Base-by-base conservation (phyloP, 2,329 filamentous ascomycete genomes). In the Fusarium nanum region DNA sequence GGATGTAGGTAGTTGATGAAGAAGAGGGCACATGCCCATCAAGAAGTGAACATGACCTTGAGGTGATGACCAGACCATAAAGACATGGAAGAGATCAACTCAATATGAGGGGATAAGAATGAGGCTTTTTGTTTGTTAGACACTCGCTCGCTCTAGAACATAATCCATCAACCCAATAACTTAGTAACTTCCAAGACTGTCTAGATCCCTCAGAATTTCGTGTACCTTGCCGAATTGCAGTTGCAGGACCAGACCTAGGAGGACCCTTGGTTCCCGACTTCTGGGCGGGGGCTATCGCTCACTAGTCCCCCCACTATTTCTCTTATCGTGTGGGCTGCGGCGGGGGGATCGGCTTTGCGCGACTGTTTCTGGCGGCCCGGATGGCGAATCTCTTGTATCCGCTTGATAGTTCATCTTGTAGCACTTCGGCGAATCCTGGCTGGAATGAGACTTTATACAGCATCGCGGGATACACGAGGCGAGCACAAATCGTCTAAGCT, bases 1-100 rank as follows among this genome's bases (percentile, higher is more conserved):
- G 49, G 72, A 37, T 37, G 34, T 37, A 30, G 28, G 28, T 14
- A 53, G 45, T 46, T 48, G 56, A 46, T 56, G 52, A 45, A 45
- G 55, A 55, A 40, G 25, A 68, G 61, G 68, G 72, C 73, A 75
- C 73, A 75, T 75, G 73, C 54, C 60, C 68, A 59, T 55, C 45
- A 41, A 49, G 32, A 56, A 47, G 59, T 56, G 60, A 73, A 65
- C 72, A 75, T 75, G 73, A 75, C 72, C 65, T 58, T 73, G 60
- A 52, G 41, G 37, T 50, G 68, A 75, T 72, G 64, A 75, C 72
- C 57, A 28, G 28, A 28, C 28, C 28, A 28, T 46, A n/a, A 5
- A 11, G 25, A 52, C 42, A 27, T 27, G 27, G 27, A 40, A 27
- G 27, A 30, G 48, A 28, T 25, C 18, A 37, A 41, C 16, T 34